Percentiles rank a stretch among this genome's conserved stretches.
Evolutionary conservation across 2,329 filamentous ascomycete species (phyloP).

Genomic region (Karstenula rhodostoma): DNA sequence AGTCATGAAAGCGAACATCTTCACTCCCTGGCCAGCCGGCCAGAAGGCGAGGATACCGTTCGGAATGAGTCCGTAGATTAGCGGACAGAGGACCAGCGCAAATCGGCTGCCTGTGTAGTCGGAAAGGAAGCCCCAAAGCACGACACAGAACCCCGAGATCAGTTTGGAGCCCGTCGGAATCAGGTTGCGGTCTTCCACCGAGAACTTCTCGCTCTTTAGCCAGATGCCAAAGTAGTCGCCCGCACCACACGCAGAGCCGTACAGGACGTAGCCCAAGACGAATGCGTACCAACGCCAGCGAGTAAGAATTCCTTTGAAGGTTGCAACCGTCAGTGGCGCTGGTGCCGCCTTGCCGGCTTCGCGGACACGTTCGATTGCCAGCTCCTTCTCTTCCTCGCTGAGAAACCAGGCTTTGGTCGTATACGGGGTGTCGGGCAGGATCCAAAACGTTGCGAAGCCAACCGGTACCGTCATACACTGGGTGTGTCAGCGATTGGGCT

Average conservation of each 20-base stretch:
- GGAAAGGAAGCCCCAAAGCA: conserved; percentile 29
- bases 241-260: conserved; percentile 38
- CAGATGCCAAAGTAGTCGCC: conserved; percentile 32
- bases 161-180: conserved; percentile 23
- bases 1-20: conserved; percentile 43
- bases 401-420: conserved; percentile 38
- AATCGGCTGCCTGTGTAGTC: conserved; percentile 24
- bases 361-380: conserved; percentile 31
- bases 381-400: conserved; percentile 28
- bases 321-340: conserved; percentile 28
- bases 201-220: conserved; percentile 26
- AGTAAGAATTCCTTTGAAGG: conserved; percentile 33
- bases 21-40: conserved; percentile 37
- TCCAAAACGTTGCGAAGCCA: conserved; percentile 34
- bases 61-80: conserved; percentile 40
- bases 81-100: conserved; percentile 18
- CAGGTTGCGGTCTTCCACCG: conserved; percentile 23
- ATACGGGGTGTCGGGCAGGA: conserved; percentile 40
- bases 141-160: conserved; percentile 18
- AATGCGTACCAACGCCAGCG: conserved; percentile 37
- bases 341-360: conserved; percentile 35
- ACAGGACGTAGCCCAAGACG: conserved; percentile 38
- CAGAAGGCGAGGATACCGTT: conserved; percentile 38
- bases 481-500: background rate
- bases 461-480: conserved; percentile 41